Evolutionary conservation across 2,329 filamentous ascomycete genomes (phyloP).

Genomic region (Arthrobotrys sinensis): DNA sequence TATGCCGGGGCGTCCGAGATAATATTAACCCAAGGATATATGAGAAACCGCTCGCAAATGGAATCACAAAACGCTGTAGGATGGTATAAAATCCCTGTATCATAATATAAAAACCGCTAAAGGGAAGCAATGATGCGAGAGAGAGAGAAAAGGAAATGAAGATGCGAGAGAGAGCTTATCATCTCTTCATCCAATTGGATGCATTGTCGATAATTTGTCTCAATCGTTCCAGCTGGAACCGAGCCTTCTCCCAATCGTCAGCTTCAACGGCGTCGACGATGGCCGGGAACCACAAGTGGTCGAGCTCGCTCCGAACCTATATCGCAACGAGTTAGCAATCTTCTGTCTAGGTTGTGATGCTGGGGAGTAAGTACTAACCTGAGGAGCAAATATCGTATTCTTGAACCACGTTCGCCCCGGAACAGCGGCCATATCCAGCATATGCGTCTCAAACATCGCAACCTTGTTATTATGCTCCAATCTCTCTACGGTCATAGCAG

Average conservation of each 20-base stretch:
- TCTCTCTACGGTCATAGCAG: constrained; percentile 77
- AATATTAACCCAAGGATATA: constrained; percentile 24
- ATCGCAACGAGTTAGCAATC: constrained; percentile 31
- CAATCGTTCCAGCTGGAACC: constrained; percentile 55
- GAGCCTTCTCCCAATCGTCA: constrained; percentile 78
- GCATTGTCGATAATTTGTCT: constrained; percentile 52
- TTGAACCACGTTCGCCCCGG: constrained; percentile 93
- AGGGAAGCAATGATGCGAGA: constrained; percentile 37
- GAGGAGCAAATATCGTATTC: constrained; percentile 89
- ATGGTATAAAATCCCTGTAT: constrained; percentile 35
- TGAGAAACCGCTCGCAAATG: constrained; percentile 22
- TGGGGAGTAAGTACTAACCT: constrained; percentile 66
- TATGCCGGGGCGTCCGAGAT: constrained; percentile 17
- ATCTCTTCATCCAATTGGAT: constrained; percentile 56
- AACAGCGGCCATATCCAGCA: constrained; percentile 87
- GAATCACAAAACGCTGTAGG: constrained; percentile 20
- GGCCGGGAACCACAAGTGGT: constrained; percentile 76
- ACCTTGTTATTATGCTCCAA: constrained; percentile 84
- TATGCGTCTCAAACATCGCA: constrained; percentile 83
- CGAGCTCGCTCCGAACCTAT: constrained; percentile 54
- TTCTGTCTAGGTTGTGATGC: background rate
- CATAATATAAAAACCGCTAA: constrained; percentile 49
- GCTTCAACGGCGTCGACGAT: constrained; percentile 83
- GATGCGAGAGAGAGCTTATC: constrained; percentile 25
- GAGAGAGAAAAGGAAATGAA: constrained; percentile 2